Evolutionary conservation across 805 yeast genomes (phyloP), one percentile per base, ranked within the genome.

Genomic region (Candida gorgasii): DNA sequence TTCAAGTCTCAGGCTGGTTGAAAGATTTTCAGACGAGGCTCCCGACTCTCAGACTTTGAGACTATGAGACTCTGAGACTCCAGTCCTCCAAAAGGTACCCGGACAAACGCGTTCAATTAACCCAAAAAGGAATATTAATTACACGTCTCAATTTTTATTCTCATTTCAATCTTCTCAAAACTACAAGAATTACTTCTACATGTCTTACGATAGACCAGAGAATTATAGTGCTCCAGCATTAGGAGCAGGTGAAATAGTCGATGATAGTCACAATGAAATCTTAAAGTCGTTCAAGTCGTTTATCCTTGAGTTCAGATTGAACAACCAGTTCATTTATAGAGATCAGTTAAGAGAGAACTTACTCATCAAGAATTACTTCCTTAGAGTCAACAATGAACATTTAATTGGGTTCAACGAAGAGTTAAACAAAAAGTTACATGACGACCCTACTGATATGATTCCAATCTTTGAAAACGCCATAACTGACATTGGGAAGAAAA

Each of bases 281-380:
- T 76, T 81, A 55, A 81, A 80, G 51, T 86, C 89, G 2, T 90
- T 92, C 72, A 80, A 84, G 51, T 74, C 79, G 52, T 93, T 93
- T 63, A 77, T 93, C 30, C 69, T 89, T 42, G 96, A 89, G 60
- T 93, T 89, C 64, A 78, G 96, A 64, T 75, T 88, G 47, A 85
- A 86, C 57, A 79, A 87, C 44, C 84, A 81, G 59, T 93, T 86
- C 62, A 72, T 89, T 29, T 92, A 92, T 70, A 75, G 95, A 72
- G 97, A 90, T 55, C 96, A 90, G 61, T 72, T 93, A 42, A 75
- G 97, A 52, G 96, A 89, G 55, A 89, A 90, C 62, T 69, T 95
- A 36, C 71, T 92, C 39, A 83, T 88, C 49, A 83, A 83, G 43
- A 80, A 83, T 54, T 90, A 80, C 64, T 77, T 75, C 30, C 64